phyloP scores from a whole-genome alignment of 169 alveolate species.

The Plasmodium knowlesi region DNA sequence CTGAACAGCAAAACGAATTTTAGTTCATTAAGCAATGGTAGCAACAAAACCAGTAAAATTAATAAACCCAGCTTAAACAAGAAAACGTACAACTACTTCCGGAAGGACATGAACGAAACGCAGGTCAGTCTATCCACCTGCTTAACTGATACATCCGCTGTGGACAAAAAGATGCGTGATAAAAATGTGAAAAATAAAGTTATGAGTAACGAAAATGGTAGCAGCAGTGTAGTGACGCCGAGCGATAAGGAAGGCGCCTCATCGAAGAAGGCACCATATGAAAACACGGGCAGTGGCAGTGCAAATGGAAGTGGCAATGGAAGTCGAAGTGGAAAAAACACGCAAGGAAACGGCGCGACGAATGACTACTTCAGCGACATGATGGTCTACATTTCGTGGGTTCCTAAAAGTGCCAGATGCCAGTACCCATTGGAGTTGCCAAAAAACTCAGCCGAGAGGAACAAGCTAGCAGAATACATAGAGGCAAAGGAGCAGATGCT shows the following conservation, averaged over 20 bases:
- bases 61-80: conserved; percentile 36
- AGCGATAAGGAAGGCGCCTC: neutral
- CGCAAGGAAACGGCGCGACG: neutral
- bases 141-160: conserved; percentile 25
- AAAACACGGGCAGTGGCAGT: neutral
- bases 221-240: neutral
- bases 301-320: neutral
- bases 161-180: conserved; percentile 32
- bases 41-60: conserved; percentile 21
- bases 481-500: conserved; percentile 75
- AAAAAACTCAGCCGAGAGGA: conserved; percentile 69
- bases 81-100: conserved; percentile 36
- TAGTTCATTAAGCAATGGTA: conserved; percentile 32
- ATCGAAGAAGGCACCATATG: conserved; percentile 10
- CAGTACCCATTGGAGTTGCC: conserved; percentile 71
- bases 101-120: conserved; percentile 63
- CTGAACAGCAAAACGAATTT: neutral
- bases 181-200: conserved; percentile 13
- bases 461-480: conserved; percentile 65
- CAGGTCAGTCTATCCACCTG: conserved; percentile 42
- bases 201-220: conserved; percentile 6
- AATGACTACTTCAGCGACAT: conserved; percentile 70
- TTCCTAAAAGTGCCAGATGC: conserved; percentile 75
- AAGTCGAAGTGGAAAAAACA: neutral
- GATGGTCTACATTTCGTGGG: conserved; percentile 77